These are phyloP conservation scores for Podosphaera aphanis DNA, from an alignment of 2,329 filamentous ascomycete species.

Conservation along the genomic window DNA sequence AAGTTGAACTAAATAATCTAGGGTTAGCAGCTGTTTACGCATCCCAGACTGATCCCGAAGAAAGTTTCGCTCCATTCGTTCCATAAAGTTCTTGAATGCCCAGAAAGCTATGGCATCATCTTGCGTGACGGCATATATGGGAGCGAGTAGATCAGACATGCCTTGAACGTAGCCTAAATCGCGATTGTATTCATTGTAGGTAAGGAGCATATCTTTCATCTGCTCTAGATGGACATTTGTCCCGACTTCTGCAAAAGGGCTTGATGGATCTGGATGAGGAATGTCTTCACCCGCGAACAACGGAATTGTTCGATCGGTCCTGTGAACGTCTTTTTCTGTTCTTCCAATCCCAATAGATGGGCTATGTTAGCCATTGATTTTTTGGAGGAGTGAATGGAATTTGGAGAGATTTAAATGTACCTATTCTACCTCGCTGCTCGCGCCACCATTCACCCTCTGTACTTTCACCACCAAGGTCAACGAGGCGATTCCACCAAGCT, in stretches of 20 bases:
- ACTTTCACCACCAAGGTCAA: constrained; percentile 55
- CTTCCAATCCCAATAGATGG: constrained; percentile 26
- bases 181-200: constrained; percentile 94
- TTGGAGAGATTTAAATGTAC: constrained; percentile 22
- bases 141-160: constrained; percentile 90
- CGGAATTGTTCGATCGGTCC: constrained; percentile 83
- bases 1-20: constrained; percentile 87
- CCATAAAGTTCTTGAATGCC: constrained; percentile 91
- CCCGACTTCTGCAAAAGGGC: constrained; percentile 74
- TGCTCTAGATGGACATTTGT: constrained; percentile 97
- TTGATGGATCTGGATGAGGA: constrained; percentile 86
- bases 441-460: constrained; percentile 91
- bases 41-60: constrained; percentile 89
- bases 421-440: constrained; percentile 79
- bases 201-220: constrained; percentile 96
- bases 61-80: constrained; percentile 94
- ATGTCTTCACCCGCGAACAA: constrained; percentile 93
- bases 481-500: constrained; percentile 83
- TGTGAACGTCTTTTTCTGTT: constrained; percentile 92
- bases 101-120: constrained; percentile 94
- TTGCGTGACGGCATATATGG: constrained; percentile 91
- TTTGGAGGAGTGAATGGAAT: constrained; percentile 2
- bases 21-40: constrained; percentile 69
- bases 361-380: constrained; percentile 16
- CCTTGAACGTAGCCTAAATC: constrained; percentile 93